Conservation (phyloP, 805 yeast species). For the Kregervanrija delftensis region DNA sequence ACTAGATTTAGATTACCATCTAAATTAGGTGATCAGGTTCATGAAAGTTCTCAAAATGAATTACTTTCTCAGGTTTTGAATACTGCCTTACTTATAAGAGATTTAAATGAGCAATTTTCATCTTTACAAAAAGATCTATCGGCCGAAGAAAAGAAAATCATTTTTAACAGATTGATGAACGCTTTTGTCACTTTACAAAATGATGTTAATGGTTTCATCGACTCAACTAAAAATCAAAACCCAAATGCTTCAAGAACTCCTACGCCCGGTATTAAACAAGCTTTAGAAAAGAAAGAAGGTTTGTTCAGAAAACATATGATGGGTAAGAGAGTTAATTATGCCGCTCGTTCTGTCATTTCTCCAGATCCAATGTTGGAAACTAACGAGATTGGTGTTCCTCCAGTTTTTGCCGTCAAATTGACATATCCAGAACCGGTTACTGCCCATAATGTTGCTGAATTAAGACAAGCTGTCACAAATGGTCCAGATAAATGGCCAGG, state of each 20-base stretch:
- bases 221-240: constrained; percentile 82
- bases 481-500: constrained; percentile 99
- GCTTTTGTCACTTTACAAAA: constrained; percentile 92
- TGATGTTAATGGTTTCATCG: constrained; percentile 91
- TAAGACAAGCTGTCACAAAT: constrained; percentile 91
- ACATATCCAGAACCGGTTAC: constrained; percentile 99
- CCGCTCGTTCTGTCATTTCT: constrained; percentile 98
- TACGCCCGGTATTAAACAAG: constrained; percentile 94
- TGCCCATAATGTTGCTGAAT: constrained; percentile 77
- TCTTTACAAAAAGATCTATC: constrained; percentile 54
- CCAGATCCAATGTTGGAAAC: constrained; percentile 99
- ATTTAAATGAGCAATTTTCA: constrained; percentile 78
- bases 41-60: constrained; percentile 91
- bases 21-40: constrained; percentile 92
- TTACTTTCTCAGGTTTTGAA: constrained; percentile 72
- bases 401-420: constrained; percentile 91
- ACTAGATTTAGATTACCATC: constrained; percentile 97
- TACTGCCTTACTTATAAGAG: constrained; percentile 77
- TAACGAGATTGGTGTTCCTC: constrained; percentile 97
- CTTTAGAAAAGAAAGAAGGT: constrained; percentile 97
- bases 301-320: constrained; percentile 97
- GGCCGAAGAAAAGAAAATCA: constrained; percentile 54
- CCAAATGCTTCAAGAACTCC: constrained; percentile 62
- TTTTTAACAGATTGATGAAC: constrained; percentile 89
- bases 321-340: constrained; percentile 99